phyloP scores from a whole-genome alignment of 75 land plant genomes.

The Isoetes taiwanensis region DNA sequence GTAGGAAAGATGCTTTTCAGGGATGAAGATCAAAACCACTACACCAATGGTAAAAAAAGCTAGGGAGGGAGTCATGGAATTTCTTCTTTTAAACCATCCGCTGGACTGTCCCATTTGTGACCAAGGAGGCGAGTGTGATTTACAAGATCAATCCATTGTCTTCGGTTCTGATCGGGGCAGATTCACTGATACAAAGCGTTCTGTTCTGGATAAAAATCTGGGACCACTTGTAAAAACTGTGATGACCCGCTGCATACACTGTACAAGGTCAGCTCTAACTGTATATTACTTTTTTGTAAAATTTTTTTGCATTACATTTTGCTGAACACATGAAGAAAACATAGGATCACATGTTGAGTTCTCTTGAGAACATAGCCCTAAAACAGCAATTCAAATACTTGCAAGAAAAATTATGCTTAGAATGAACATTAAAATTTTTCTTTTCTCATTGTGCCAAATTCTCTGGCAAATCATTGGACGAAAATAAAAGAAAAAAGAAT shows the following conservation, averaged over 20 bases:
- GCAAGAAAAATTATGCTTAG: too few species aligned
- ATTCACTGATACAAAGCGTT: conserved; percentile 81
- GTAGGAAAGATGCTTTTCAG: conserved; percentile 35
- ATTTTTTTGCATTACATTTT: too few species aligned
- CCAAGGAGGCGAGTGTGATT: conserved; percentile 98
- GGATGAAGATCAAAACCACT: conserved; percentile 96
- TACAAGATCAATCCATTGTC: conserved; percentile 97
- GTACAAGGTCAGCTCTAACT: conserved; percentile 59
- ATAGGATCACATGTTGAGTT: too few species aligned
- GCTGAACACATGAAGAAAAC: too few species aligned
- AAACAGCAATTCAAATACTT: too few species aligned
- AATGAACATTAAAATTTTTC: too few species aligned
- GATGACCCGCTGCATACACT: conserved; percentile 97
- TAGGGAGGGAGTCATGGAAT: conserved; percentile 98
- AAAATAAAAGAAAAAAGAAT: too few species aligned
- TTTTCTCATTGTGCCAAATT: too few species aligned
- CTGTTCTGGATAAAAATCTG: conserved; percentile 90
- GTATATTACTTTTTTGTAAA: too few species aligned
- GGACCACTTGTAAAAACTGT: conserved; percentile 97
- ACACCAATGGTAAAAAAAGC: conserved; percentile 93
- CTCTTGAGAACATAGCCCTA: too few species aligned
- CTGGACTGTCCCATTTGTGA: conserved; percentile 98
- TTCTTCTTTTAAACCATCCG: conserved; percentile 91
- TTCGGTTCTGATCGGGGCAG: conserved; percentile 96
- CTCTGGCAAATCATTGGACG: too few species aligned